A percentile compares a stretch with the other conserved stretches of the same genome.
Evolutionary conservation across 805 yeast species (phyloP).

Genomic region (Kluyveromyces wickerhamii): DNA sequence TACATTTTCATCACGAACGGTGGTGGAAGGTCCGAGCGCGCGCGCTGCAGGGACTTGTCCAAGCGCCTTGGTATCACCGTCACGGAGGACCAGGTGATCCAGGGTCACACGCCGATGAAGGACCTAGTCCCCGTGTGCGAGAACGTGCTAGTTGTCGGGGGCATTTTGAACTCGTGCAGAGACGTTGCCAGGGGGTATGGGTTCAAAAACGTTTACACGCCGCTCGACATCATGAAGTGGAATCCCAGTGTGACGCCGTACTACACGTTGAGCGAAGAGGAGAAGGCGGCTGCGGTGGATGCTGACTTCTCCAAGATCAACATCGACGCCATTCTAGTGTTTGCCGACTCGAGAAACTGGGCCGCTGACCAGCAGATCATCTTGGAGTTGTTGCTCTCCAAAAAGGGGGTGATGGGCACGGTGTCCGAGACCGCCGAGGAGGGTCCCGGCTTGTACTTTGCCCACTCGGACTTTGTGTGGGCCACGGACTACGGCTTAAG

Average conservation of each 20-base stretch:
- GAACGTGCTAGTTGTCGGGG: slow-evolving; percentile 82
- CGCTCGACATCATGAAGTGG: slow-evolving; percentile 78
- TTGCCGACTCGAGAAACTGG: slow-evolving; percentile 90
- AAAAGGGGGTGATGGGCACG: slow-evolving; percentile 82
- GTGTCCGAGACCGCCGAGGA: slow-evolving; percentile 59
- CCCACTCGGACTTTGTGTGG: slow-evolving; percentile 91
- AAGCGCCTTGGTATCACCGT: slow-evolving; percentile 52
- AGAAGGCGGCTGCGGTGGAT: slow-evolving; percentile 40
- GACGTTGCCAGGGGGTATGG: slow-evolving; percentile 80
- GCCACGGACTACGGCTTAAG: slow-evolving; percentile 77
- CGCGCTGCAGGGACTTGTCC: slow-evolving; percentile 64
- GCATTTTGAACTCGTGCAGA: slow-evolving; percentile 77
- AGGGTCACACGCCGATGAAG: slow-evolving; percentile 91
- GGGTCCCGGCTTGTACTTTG: slow-evolving; percentile 79
- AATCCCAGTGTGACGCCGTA: slow-evolving; percentile 82
- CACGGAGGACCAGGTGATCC: slow-evolving; percentile 73
- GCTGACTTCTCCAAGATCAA: slow-evolving; percentile 58
- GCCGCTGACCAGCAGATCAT: slow-evolving; percentile 90
- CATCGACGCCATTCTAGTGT: slow-evolving; percentile 78
- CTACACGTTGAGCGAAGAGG: slow-evolving; percentile 70
- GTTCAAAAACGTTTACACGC: slow-evolving; percentile 72
- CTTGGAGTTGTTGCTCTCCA: slow-evolving; percentile 66
- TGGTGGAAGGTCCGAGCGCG: slow-evolving; percentile 77
- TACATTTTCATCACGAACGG: slow-evolving; percentile 86
- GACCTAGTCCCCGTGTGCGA: slow-evolving; percentile 61